phyloP scores from a whole-genome alignment of 23 red algal genomes.

The Porphyridium purpureum region DNA sequence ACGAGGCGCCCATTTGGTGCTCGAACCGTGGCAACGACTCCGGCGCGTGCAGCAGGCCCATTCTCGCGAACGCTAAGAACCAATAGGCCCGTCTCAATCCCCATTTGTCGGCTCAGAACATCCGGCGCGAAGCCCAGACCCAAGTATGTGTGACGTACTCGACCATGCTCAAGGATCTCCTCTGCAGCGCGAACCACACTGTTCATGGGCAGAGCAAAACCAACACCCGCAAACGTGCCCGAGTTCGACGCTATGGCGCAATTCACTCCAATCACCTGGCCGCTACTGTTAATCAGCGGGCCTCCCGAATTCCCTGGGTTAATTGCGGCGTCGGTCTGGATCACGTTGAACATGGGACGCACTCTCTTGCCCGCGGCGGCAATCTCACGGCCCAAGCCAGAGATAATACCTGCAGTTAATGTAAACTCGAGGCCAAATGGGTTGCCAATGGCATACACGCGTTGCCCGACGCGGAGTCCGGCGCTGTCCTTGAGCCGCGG shows the following conservation, averaged over 20 bases:
- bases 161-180: not conserved
- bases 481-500: slow-evolving; percentile 1
- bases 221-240: slow-evolving; percentile 23
- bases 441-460: slow-evolving; percentile 31
- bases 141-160: not conserved
- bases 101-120: not conserved
- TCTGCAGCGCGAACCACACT: slow-evolving; percentile 15
- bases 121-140: not conserved
- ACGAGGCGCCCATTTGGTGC: not conserved
- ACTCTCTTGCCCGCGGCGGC: not conserved
- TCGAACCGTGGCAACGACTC: not conserved
- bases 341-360: slow-evolving; percentile 20
- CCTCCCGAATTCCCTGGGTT: slow-evolving; percentile 33
- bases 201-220: slow-evolving; percentile 28
- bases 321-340: slow-evolving; percentile 24
- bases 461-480: slow-evolving; percentile 17
- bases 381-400: slow-evolving; percentile 22
- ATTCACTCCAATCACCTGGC: slow-evolving; percentile 12
- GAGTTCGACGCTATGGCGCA: slow-evolving; percentile 7
- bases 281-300: slow-evolving; percentile 7
- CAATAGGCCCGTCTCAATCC: not conserved
- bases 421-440: slow-evolving; percentile 27
- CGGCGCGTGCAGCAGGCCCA: not conserved
- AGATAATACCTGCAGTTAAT: slow-evolving; percentile 20
- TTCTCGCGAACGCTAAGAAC: not conserved